Base-by-base conservation (phyloP, 768 basidiomycete species). In the Collybia sp. region DNA sequence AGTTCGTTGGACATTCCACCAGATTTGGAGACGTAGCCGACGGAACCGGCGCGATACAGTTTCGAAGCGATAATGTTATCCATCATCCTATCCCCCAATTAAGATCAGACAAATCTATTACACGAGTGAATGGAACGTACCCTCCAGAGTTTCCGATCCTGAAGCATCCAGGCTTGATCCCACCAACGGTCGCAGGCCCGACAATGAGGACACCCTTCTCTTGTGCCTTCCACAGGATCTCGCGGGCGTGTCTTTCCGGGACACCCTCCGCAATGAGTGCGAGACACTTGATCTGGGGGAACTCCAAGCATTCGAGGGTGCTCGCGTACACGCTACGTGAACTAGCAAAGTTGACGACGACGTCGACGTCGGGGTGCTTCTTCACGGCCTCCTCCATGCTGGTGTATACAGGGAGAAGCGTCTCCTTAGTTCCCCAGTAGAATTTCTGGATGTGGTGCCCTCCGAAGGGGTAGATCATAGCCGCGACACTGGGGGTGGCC, bases 361-460 rank as follows among this genome's bases (percentile, higher is more conserved):
- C 93, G 61, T 98, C 95, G 48, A 89, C 94, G 57, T 99, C 95
- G 20, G 88, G 80, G 72, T 97, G 95, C 76, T 97, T 99, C 68
- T 81, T 76, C 54, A 87, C 82, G 12, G 95, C 95, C 61, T 97
- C 95, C 44, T 80, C 81, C 54, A 96, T 77, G 45, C 82, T 82
- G 15, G 94, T 95, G 76, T 96, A 99, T 36, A 99, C 95, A 42
- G 96, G 96, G 33, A 99, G 83, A 40, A 99, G 85, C 2, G 95
- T 95, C 77, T 98, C 96, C 75, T 91, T 93, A 34, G 96, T 98
- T 46, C 96, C 96, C 96, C 96, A 98, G 80, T 99, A 98, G 82
- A 99, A 97, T 75, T 99, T 99, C 73, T 99, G 96, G 68, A 97
- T 96, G 73, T 98, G 96, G 72, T 98, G 95, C 15, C 95, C 95